Evolutionary conservation across 2,329 filamentous ascomycete species (phyloP), one percentile per base, ranked within the genome.

Genomic region (Fusarium anguioides): DNA sequence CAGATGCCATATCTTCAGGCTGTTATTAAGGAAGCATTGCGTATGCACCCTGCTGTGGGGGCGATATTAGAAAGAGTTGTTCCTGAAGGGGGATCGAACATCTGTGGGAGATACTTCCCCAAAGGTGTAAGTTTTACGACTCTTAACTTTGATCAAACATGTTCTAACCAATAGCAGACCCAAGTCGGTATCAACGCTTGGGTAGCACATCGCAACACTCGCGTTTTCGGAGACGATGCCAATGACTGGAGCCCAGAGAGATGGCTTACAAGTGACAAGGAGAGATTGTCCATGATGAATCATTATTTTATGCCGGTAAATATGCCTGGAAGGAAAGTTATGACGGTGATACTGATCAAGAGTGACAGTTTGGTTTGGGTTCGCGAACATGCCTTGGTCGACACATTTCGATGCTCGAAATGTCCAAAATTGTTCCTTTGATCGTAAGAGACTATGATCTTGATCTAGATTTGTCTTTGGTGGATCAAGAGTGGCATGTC

Each of bases 1-100:
- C 33, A 68, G 27, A 45, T 69, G 56, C 42, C 60, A 8, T 69
- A 69, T 20, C n/a, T 67, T 21, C 66, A 67, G 31, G 64, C 66
- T 2, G 36, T 54, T n/a, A 51, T 67, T 10, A 69, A 67, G 23
- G 66, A 69, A 42, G 60, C 66, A 9, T 18, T 69, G 36, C 64
- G 60, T n/a, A 53, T 67, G 42, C 64, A 67, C 33, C 64, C 66
- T 18, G 60, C 66, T 9, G 61, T 58, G 0, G 53, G 64, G 0
- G 29, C 59, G 0, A 60, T 58, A 7, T 41, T 69, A 2, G 66
- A 64, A 21, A 60, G 31, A 0, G 53, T 62, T 1, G 60, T 69
- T 12, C 66, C 64, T 5, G 45, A 59, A 21, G 57, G 66, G 7
- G 66, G 31, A 33, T 33, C 31, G n/a, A 33, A 8, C 12, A 33